A percentile compares a stretch with the other conserved stretches of the same genome.
These are phyloP conservation scores for Hypseocharis bilobata DNA, from an alignment of 441 rosid species.

Conservation along the genomic window DNA sequence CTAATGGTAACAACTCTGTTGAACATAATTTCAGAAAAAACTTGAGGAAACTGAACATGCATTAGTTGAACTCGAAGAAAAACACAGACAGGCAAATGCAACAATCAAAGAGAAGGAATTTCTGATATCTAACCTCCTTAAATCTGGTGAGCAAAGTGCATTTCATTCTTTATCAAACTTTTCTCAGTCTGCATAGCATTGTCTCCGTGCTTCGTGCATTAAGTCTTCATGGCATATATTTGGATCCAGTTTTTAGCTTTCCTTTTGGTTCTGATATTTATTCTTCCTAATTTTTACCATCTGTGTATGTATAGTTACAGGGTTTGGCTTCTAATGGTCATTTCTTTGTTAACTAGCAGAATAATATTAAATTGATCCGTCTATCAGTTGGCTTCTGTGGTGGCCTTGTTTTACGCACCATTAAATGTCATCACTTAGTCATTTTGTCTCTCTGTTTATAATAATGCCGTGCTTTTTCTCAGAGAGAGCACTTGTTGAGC, in stretches of 20 bases:
- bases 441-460: not conserved
- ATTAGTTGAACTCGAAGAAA: conserved; percentile 78
- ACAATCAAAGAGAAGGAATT: conserved; percentile 86
- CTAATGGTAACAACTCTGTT: too few species aligned
- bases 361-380: not conserved
- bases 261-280: too few species aligned
- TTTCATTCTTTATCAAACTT: not conserved
- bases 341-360: too few species aligned
- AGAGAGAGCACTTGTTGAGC: conserved; percentile 81
- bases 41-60: conserved; percentile 69
- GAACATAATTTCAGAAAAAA: conserved; percentile 46
- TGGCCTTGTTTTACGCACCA: not conserved
- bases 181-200: not conserved
- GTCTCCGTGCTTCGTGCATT: not conserved
- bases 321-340: too few species aligned
- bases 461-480: conserved; percentile 19
- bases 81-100: conserved; percentile 78
- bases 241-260: too few species aligned
- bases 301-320: too few species aligned
- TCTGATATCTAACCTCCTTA: conserved; percentile 75
- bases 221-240: too few species aligned
- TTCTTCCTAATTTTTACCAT: too few species aligned
- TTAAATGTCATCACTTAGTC: too few species aligned
- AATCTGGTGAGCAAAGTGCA: conserved; percentile 52
- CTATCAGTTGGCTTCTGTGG: not conserved